A percentile compares a stretch with the other conserved stretches of the same genome.
Conservation (phyloP, 805 yeast genomes). For the Phaffomyces thermotolerans region DNA sequence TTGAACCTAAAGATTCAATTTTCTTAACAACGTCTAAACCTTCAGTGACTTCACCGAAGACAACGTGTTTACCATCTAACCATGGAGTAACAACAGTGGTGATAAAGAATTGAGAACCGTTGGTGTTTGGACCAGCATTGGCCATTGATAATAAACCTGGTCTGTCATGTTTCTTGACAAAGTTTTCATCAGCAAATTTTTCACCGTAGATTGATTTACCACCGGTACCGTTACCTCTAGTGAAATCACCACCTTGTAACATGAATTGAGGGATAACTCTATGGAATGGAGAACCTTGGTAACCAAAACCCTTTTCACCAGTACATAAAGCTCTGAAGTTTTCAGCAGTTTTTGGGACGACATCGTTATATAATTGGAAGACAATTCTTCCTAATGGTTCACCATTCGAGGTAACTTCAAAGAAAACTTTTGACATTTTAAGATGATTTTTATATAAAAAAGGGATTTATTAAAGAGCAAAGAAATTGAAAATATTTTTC, state of each 20-base stretch:
- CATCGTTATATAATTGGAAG: constrained; percentile 84
- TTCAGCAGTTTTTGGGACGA: constrained; percentile 12
- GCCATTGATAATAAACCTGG: constrained; percentile 74
- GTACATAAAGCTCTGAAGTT: constrained; percentile 13
- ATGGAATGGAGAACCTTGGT: constrained; percentile 11
- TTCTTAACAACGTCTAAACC: constrained; percentile 11
- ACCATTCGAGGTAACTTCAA: constrained; percentile 73
- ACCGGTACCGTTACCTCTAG: constrained; percentile 62
- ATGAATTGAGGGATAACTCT: constrained; percentile 38
- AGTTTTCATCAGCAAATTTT: constrained; percentile 64
- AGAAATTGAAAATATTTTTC: background rate
- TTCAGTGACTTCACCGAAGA: constrained; percentile 73
- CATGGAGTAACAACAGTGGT: constrained; percentile 87
- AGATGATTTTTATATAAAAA: background rate
- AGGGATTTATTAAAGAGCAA: background rate
- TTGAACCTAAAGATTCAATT: constrained; percentile 10
- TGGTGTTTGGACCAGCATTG: constrained; percentile 71
- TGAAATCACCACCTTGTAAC: constrained; percentile 81
- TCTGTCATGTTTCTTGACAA: constrained; percentile 57
- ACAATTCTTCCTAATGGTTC: constrained; percentile 73
- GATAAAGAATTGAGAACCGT: constrained; percentile 93
- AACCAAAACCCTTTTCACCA: constrained; percentile 13
- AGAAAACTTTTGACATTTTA: constrained; percentile 65
- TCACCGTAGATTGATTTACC: constrained; percentile 70
- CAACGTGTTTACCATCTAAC: constrained; percentile 92